A percentile compares a stretch with the other conserved stretches of the same genome.
phyloP scores from a whole-genome alignment of 1,284 basidiomycete genomes.

The Pseudozyma thailandica region DNA sequence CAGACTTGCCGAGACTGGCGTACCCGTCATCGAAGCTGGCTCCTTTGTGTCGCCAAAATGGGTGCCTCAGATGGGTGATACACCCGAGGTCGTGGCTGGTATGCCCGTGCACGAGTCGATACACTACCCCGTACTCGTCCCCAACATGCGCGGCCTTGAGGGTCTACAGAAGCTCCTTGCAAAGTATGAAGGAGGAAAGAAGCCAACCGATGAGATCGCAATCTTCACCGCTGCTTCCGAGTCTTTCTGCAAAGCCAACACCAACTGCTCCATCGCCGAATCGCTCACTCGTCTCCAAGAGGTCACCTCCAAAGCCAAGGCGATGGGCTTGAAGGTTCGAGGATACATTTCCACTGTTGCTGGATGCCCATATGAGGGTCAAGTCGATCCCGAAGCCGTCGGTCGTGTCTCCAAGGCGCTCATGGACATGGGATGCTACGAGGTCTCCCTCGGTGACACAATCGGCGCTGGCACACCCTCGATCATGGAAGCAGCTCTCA shows the following conservation, averaged over 20 bases:
- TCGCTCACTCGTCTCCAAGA: conserved; percentile 76
- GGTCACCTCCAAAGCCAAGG: conserved; percentile 76
- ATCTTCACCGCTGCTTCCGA: conserved; percentile 91
- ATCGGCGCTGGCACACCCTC: conserved; percentile 85
- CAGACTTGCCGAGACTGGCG: conserved; percentile 77
- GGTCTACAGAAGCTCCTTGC: conserved; percentile 37
- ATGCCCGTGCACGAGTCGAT: conserved; percentile 74
- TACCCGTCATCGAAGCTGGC: conserved; percentile 83
- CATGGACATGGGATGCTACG: conserved; percentile 90
- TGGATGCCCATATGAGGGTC: conserved; percentile 85
- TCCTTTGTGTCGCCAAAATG: conserved; percentile 84
- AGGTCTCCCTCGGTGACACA: conserved; percentile 91
- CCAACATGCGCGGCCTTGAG: conserved; percentile 77
- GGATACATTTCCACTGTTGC: conserved; percentile 82
- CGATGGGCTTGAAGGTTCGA: conserved; percentile 78
- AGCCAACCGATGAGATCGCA: conserved; percentile 81
- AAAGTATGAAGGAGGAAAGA: conserved; percentile 2
- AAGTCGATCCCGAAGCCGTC: conserved; percentile 77
- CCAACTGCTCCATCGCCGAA: conserved; percentile 80
- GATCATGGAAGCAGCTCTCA: conserved; percentile 76
- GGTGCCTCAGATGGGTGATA: conserved; percentile 74
- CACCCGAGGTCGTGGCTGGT: conserved; percentile 72
- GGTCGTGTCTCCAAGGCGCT: conserved; percentile 79
- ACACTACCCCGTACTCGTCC: conserved; percentile 85
- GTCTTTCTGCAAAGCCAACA: conserved; percentile 83